phyloP scores from a whole-genome alignment of 1,284 basidiomycete genomes.

The Pseudozyma pruni region DNA sequence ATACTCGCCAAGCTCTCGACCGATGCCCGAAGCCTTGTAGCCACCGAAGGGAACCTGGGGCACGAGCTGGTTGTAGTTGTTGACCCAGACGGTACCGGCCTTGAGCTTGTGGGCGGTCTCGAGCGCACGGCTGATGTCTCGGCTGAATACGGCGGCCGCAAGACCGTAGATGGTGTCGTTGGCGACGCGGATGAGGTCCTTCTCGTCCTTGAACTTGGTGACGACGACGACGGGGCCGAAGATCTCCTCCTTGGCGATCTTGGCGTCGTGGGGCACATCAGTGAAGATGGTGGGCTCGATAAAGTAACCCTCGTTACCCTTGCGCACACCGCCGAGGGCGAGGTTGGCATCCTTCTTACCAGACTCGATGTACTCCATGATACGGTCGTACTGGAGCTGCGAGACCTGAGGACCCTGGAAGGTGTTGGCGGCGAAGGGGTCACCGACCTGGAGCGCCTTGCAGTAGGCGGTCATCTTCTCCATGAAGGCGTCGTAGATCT shows the following conservation, averaged over 20 bases:
- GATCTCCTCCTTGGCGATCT: conserved; percentile 78
- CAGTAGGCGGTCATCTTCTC: conserved; percentile 74
- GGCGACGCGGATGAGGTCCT: conserved; percentile 79
- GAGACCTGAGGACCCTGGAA: conserved; percentile 92
- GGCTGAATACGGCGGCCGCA: conserved; percentile 85
- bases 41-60: conserved; percentile 53
- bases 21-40: conserved; percentile 61
- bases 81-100: conserved; percentile 85
- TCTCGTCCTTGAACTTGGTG: conserved; percentile 69
- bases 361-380: conserved; percentile 87
- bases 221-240: conserved; percentile 79
- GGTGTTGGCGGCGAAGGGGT: conserved; percentile 79
- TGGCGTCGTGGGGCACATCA: conserved; percentile 74
- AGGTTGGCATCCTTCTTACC: conserved; percentile 82
- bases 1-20: conserved; percentile 64
- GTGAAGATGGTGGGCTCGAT: conserved; percentile 72
- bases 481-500: conserved; percentile 76
- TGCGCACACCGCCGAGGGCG: conserved; percentile 76
- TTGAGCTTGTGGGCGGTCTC: conserved; percentile 80
- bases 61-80: conserved; percentile 69
- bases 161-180: conserved; percentile 86
- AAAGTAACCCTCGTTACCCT: conserved; percentile 74
- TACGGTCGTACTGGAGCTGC: conserved; percentile 81
- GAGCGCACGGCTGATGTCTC: conserved; percentile 80
- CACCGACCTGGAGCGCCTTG: conserved; percentile 75